phyloP scores from a whole-genome alignment of 176 grass and related monocot genomes.

The Tillandsia fasciculata region DNA sequence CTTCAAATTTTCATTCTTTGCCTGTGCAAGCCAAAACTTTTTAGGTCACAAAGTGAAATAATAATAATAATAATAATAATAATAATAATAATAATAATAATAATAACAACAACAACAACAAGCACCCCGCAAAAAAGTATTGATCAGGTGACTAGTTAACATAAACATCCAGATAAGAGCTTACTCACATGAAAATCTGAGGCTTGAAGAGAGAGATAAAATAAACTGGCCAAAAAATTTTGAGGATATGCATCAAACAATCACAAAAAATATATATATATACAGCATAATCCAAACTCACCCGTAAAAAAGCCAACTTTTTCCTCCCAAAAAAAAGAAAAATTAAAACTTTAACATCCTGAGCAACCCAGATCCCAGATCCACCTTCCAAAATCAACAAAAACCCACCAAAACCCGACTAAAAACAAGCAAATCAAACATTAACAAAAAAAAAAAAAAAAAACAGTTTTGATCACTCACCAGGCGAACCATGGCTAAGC shows the following conservation, averaged over 20 bases:
- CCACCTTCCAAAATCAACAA: background rate
- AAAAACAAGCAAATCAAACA: background rate
- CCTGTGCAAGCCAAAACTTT: background rate
- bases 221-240: background rate
- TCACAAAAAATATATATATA: background rate
- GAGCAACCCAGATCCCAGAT: too few species aligned
- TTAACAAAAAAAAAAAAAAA: background rate
- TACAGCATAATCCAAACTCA: background rate
- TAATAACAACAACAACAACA: background rate
- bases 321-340: background rate
- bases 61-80: background rate
- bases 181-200: background rate
- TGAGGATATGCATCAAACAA: background rate
- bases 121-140: background rate
- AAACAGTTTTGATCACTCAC: conserved; percentile 4
- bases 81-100: background rate
- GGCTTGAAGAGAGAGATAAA: background rate
- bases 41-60: background rate
- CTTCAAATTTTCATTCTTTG: background rate
- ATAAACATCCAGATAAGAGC: background rate
- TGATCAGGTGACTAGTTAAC: background rate
- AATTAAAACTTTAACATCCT: too few species aligned
- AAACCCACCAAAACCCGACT: background rate
- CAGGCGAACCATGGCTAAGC: background rate
- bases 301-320: background rate